Percentiles rank a stretch among this genome's conserved stretches.
Conservation (phyloP, 148 eudicot genomes). For the Chenopodium quinoa region DNA sequence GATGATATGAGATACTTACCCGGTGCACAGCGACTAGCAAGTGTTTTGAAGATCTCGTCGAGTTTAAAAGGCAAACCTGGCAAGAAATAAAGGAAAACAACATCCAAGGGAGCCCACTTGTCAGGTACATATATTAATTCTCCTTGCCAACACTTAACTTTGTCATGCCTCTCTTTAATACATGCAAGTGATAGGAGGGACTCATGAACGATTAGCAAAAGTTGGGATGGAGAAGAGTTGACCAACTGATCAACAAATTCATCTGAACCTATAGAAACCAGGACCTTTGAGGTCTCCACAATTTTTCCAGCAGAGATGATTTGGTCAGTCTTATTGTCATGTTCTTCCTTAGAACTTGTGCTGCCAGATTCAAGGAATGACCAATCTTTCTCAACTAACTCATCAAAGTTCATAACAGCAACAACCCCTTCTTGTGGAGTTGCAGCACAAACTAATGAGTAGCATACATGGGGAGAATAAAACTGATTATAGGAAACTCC, state of each 20-base stretch:
- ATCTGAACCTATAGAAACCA: slow-evolving; percentile 76
- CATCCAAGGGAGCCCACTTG: slow-evolving; percentile 85
- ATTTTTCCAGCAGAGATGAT: slow-evolving; percentile 66
- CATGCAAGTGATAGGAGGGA: slow-evolving; percentile 67
- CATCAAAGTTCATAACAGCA: slow-evolving; percentile 60
- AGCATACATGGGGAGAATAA: slow-evolving; percentile 11
- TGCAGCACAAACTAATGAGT: slow-evolving; percentile 26
- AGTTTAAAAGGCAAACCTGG: slow-evolving; percentile 79
- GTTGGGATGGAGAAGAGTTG: slow-evolving; percentile 44
- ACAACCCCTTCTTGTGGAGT: slow-evolving; percentile 53
- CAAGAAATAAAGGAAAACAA: slow-evolving; percentile 73
- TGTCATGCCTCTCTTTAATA: slow-evolving; percentile 76
- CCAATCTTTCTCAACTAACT: slow-evolving; percentile 83
- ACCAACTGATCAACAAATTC: slow-evolving; percentile 72
- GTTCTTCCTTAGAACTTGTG: slow-evolving; percentile 43
- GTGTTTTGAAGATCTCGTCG: slow-evolving; percentile 55
- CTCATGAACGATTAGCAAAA: slow-evolving; percentile 76
- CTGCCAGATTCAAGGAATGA: slow-evolving; percentile 69
- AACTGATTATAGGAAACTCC: slow-evolving; percentile 14
- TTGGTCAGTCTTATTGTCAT: slow-evolving; percentile 40
- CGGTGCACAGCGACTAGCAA: slow-evolving; percentile 61
- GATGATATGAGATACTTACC: slow-evolving; percentile 39
- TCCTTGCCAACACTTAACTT: slow-evolving; percentile 93
- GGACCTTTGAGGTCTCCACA: slow-evolving; percentile 54
- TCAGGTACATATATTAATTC: slow-evolving; percentile 67